A percentile compares a stretch with the other conserved stretches of the same genome.
These are phyloP conservation scores for Acer campestre DNA, from an alignment of 345 rosid genomes.

Conservation along the genomic window DNA sequence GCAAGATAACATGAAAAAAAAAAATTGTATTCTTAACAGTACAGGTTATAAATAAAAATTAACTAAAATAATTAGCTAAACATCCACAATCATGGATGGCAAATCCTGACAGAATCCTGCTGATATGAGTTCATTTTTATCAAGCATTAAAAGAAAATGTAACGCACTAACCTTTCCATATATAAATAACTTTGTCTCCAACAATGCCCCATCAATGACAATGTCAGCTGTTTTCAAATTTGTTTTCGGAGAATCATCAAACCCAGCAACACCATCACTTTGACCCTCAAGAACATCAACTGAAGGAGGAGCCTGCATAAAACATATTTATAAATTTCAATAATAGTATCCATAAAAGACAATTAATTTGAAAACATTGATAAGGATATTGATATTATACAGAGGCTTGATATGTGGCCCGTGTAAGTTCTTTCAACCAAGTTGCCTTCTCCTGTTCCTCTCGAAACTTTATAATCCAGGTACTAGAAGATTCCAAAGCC, in stretches of 20 bases:
- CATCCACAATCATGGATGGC: background rate
- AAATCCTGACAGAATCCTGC: background rate
- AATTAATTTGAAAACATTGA: slow-evolving; percentile 22
- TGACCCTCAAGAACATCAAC: slow-evolving; percentile 65
- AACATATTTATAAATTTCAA: slow-evolving; percentile 16
- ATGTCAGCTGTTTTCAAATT: slow-evolving; percentile 67
- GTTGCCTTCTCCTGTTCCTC: slow-evolving; percentile 69
- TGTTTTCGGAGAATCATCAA: slow-evolving; percentile 46
- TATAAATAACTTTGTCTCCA: slow-evolving; percentile 73
- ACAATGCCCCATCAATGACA: slow-evolving; percentile 75
- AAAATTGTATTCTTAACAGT: slow-evolving; percentile 11
- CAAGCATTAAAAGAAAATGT: slow-evolving; percentile 21
- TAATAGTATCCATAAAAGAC: background rate
- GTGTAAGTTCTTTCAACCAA: slow-evolving; percentile 89
- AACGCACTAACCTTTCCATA: slow-evolving; percentile 73
- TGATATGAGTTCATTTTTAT: slow-evolving; percentile 3
- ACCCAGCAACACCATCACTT: slow-evolving; percentile 38
- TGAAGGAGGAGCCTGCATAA: slow-evolving; percentile 68
- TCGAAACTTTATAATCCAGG: slow-evolving; percentile 85
- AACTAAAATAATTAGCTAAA: slow-evolving; percentile 20
- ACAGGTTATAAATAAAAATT: slow-evolving; percentile 11
- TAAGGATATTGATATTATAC: slow-evolving; percentile 42
- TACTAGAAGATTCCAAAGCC: slow-evolving; percentile 93
- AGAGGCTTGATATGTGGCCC: slow-evolving; percentile 95
- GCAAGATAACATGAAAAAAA: slow-evolving; percentile 23